Conservation (phyloP, 2,329 filamentous ascomycete species). For the Aureobasidium sp. region DNA sequence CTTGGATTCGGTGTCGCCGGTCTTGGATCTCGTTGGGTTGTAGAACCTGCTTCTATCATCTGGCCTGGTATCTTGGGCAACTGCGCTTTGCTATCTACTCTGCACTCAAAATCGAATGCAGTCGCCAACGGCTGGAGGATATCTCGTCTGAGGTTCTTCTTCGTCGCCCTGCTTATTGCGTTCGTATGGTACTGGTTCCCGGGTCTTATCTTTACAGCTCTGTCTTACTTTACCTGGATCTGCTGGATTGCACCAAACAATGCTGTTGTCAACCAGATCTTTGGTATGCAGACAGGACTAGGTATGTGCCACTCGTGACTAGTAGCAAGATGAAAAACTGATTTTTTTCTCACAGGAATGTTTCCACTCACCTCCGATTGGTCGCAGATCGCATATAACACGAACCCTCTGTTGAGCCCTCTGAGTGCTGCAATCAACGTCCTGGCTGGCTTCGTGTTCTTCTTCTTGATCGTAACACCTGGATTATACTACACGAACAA, state of each 20-base stretch:
- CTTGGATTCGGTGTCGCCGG: constrained; percentile 82
- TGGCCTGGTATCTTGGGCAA: constrained; percentile 87
- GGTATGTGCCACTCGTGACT: constrained; percentile 23
- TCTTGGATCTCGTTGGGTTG: constrained; percentile 69
- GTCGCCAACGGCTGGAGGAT: constrained; percentile 57
- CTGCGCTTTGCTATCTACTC: constrained; percentile 77
- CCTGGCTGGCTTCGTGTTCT: constrained; percentile 34
- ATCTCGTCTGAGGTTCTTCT: constrained; percentile 77
- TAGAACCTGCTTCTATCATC: constrained; percentile 81
- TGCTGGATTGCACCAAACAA: constrained; percentile 85
- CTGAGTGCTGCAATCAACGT: constrained; percentile 34
- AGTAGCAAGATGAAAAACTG: no score
- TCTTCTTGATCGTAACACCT: constrained; percentile 36
- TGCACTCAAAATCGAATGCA: constrained; percentile 71
- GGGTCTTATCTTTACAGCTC: constrained; percentile 69
- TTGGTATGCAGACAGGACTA: constrained; percentile 74
- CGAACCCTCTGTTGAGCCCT: constrained; percentile 48
- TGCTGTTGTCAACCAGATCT: constrained; percentile 77
- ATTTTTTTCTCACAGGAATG: constrained; percentile 34
- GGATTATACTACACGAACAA: constrained; percentile 35
- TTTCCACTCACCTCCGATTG: constrained; percentile 77
- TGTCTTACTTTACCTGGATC: constrained; percentile 82
- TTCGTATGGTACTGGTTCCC: constrained; percentile 82
- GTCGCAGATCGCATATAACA: constrained; percentile 82
- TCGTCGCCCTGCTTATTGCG: constrained; percentile 58